phyloP scores from a whole-genome alignment of 441 rosid genomes.

The Pelargonium australe region DNA sequence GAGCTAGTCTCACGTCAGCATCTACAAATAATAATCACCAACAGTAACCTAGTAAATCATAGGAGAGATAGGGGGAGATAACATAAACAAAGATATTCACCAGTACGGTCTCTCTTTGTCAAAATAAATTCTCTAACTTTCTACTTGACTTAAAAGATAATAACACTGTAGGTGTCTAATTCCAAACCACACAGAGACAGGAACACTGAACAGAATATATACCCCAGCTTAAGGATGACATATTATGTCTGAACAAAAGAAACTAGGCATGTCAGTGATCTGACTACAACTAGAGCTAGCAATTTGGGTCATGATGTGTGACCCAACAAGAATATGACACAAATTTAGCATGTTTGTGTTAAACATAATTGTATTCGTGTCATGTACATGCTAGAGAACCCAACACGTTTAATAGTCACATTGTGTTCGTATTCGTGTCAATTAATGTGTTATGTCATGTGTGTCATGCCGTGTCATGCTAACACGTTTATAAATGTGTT shows the following conservation, averaged over 20 bases:
- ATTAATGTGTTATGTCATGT: too few species aligned
- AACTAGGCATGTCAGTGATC: background rate
- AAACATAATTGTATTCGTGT: too few species aligned
- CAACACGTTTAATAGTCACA: too few species aligned
- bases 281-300: background rate
- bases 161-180: background rate
- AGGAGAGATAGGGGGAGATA: background rate
- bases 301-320: too few species aligned
- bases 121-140: background rate
- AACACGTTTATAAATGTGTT: too few species aligned
- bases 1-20: conserved; percentile 97
- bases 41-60: conserved; percentile 13
- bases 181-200: background rate
- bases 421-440: too few species aligned
- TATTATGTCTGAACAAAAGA: background rate
- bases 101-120: background rate
- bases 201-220: background rate
- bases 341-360: too few species aligned
- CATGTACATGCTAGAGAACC: too few species aligned
- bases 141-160: background rate
- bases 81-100: background rate
- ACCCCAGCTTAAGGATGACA: background rate
- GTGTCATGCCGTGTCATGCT: too few species aligned
- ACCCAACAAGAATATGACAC: too few species aligned
- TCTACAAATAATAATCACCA: conserved; percentile 41